Base-by-base conservation (phyloP, 1,139 yeast species). In the Protomyces macrosporus region DNA sequence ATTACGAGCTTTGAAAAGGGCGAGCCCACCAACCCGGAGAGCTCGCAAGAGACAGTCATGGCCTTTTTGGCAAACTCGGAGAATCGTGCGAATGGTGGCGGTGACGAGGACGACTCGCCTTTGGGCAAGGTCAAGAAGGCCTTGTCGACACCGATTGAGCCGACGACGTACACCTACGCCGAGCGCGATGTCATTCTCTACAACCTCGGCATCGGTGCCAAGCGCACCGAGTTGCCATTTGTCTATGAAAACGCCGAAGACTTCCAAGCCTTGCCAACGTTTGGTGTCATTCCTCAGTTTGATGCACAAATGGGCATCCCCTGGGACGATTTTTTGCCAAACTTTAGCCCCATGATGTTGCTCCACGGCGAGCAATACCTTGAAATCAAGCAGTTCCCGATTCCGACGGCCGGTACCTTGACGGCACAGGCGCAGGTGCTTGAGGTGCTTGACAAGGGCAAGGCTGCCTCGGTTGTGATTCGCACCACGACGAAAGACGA, bases 301-400 rank as follows among this genome's bases (percentile, higher is more conserved):
- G 81, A 83, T 40, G 79, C 80, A 62, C 78, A 79, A 66, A 78
- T 84, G 62, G 81, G 80, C 66, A 74, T 81, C 65, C 80, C 85
- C 50, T 82, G 84, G 73, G 78, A 81, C 67, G 78, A 78, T 66
- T 76, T 86, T 64, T 85, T 89, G 71, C 87, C 86, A 69, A 86
- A 89, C 77, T 91, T 89, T 81, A 89, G 89, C 78, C 96, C 95
- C 70, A 84, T 87, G 85, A 81, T 86, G 77, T 81, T 93, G 73
- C 81, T 93, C 71, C 98, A 93, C 75, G 98, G 98, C 68, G 98
- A 93, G 77, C 98, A 93, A 75, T 93, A 88, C 76, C 80, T 91
- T 71, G 91, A 85, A 76, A 77, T 93, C 69, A 82, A 82, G 70
- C 84, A 87, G 75, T 85, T 82, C 81, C 95, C 96, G 68, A 80